Base-by-base conservation (phyloP, 306 rosid species). In the Acacia acuminata region DNA sequence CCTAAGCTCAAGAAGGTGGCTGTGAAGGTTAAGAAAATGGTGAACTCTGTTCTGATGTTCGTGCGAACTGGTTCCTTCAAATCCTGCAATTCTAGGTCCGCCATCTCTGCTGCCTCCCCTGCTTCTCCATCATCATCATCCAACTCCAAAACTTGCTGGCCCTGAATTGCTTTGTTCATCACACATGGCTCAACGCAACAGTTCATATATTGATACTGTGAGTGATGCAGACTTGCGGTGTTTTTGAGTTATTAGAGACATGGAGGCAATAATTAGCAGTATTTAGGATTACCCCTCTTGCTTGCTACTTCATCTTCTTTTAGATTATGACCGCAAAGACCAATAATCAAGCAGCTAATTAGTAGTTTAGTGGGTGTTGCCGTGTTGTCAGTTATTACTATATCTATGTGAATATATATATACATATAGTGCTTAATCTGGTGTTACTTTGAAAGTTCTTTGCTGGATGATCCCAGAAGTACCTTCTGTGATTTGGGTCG, bases 21-120 rank as follows among this genome's bases (percentile, higher is more conserved):
- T 22, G 32, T 75, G 27, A 90, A 91, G 86, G 89, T 90, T 20
- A 90, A 89, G 87, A 90, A 79, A 42, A 85, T 83, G 9, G 85
- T 84, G 3, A 77, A 72, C 56, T 83, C 90, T 0, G 73, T 88
- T 74, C 73, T 87, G 66, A 40, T 88, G 20, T 88, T 84, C 48
- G 77, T 77, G 80, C 51, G 90, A 43, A 72, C 73, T 27, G 85
- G 79, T 63, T 85, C 90, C 67, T 73, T 87, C 25, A 73, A 77
- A 58, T 87, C 91, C 11, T 83, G 89, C 78, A 27, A 50, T 84
- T 89, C 93, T 9, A 80, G 68, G 64, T 44, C 84, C n/a, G 53
- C 87, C 5, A 65, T 82, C 70, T 58, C 82, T 19, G 81, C 77
- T 1, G n/a, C 80, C 47, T 81, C 87, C 16, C 92, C 92, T 1